Base-by-base conservation (phyloP, 768 basidiomycete species). In the Mycena capillaripes region DNA sequence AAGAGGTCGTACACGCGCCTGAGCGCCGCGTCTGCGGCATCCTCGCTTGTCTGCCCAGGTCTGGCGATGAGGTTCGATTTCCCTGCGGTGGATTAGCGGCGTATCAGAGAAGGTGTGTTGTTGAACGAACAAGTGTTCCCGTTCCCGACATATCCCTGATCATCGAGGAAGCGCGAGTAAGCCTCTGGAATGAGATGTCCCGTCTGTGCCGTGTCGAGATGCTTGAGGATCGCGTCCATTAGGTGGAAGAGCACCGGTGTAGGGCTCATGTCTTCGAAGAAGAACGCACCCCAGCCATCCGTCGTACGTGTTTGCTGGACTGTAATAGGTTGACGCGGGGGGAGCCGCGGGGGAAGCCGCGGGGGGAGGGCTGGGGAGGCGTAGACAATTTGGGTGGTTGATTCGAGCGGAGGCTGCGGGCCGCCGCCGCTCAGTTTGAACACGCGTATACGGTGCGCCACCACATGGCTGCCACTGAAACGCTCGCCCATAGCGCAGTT, bases 1-100 rank as follows among this genome's bases (percentile, higher is more conserved):
- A 73, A 73, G 19, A 75, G 72, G 55, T 75, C 75, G 55, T 58
- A 73, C 2, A 53, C 75, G 64, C 62, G 72, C n/a, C 50, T 61
- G 4, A 75, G 56, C 12, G 62, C 71, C 17, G 27, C 29, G 58
- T 75, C 75, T 6, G 75, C 75, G 23, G 42, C 53, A 21, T 66
- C 61, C 46, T 73, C 75, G 44, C 52, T 66, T 14, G 69, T 36
- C 34, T 69, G 34, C 3, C 60, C 59, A 17, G 5, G 34, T 3
- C 32, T 19, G 10, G 44, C 38, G 21, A 62, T 40, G 40, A 59
- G 71, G 34, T 48, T 68, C 0, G 42, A n/a, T n/a, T 73, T 66
- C 66, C 61, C 58, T 72, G 32, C 21, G 34, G 44, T 32, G 40
- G 25, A 23, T n/a, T 21, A 42, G n/a, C 27, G 29, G 10, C 30